phyloP scores from a whole-genome alignment of 257 asterid species.

The Knoxia roxburghii region DNA sequence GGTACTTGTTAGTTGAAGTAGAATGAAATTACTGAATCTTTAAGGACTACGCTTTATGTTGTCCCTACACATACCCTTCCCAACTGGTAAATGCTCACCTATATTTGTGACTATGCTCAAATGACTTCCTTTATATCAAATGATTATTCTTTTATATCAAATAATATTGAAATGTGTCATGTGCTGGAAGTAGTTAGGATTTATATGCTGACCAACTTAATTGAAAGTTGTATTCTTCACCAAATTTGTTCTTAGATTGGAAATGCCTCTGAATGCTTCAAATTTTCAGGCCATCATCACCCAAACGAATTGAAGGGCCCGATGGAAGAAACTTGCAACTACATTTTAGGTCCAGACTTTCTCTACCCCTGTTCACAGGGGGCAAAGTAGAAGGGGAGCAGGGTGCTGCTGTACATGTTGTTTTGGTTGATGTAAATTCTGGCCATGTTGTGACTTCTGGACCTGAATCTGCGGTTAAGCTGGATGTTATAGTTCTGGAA shows the following conservation, averaged over 20 bases:
- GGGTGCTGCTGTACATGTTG: conserved; percentile 86
- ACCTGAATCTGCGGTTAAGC: conserved; percentile 74
- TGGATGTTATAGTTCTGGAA: conserved; percentile 84
- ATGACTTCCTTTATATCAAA: no score
- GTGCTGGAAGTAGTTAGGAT: no score
- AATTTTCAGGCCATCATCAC: conserved; percentile 78
- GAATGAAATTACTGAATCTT: not conserved
- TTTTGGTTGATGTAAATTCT: conserved; percentile 59
- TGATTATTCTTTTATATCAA: not conserved
- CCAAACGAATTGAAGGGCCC: conserved; percentile 83
- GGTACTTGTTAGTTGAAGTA: not conserved
- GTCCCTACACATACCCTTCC: not conserved
- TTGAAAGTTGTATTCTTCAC: not conserved
- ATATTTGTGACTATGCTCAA: not conserved
- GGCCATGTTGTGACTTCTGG: conserved; percentile 84
- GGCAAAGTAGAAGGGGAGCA: conserved; percentile 98
- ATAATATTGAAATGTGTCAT: not conserved
- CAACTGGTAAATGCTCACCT: not conserved
- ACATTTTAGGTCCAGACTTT: conserved; percentile 70
- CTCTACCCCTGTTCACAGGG: conserved; percentile 94
- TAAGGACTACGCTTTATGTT: not conserved
- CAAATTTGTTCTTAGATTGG: not conserved
- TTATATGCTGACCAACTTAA: not conserved
- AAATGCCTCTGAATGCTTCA: conserved; percentile 22
- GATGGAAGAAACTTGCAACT: conserved; percentile 92